Evolutionary conservation across 2,329 filamentous ascomycete species (phyloP).

Genomic region (Rugonectria rugulosa): DNA sequence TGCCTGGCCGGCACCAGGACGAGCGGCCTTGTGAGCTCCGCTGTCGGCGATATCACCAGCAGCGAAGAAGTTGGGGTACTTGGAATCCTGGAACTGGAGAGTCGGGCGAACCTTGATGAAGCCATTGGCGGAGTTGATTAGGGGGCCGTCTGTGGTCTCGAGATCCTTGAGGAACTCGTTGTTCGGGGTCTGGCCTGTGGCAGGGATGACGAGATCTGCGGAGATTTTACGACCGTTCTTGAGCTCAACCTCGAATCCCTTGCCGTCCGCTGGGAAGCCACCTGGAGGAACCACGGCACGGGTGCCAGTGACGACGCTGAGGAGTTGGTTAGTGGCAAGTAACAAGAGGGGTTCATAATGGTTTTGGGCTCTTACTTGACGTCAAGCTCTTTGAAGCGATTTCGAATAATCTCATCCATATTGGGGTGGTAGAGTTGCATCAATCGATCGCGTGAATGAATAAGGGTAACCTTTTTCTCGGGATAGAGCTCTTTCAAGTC

Average conservation of each 20-base stretch:
- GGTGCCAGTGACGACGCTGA: slow-evolving; percentile 32
- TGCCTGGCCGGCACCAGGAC: slow-evolving; percentile 31
- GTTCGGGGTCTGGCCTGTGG: slow-evolving; percentile 37
- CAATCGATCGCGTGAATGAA: slow-evolving; percentile 34
- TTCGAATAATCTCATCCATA: slow-evolving; percentile 33
- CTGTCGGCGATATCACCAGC: slow-evolving; percentile 38
- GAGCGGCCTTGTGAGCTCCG: slow-evolving; percentile 36
- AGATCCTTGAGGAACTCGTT: slow-evolving; percentile 34
- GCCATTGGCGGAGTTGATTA: slow-evolving; percentile 31
- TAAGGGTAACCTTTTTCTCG: slow-evolving; percentile 31
- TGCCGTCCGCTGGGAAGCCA: slow-evolving; percentile 34
- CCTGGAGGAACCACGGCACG: slow-evolving; percentile 28
- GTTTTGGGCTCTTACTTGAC: slow-evolving; percentile 26
- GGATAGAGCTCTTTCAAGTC: slow-evolving; percentile 37
- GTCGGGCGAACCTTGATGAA: slow-evolving; percentile 33
- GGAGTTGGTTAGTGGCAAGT: neutral
- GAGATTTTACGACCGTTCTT: slow-evolving; percentile 32
- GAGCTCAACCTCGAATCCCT: slow-evolving; percentile 27
- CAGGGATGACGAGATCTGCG: slow-evolving; percentile 33
- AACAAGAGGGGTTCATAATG: too few species aligned
- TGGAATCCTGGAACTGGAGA: slow-evolving; percentile 33
- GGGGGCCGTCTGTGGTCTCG: slow-evolving; percentile 3
- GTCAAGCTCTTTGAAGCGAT: slow-evolving; percentile 31
- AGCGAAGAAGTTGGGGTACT: slow-evolving; percentile 33
- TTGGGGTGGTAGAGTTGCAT: slow-evolving; percentile 37